phyloP scores from a whole-genome alignment of 1,139 yeast genomes.

The Nakaseomyces uthaithaninus region DNA sequence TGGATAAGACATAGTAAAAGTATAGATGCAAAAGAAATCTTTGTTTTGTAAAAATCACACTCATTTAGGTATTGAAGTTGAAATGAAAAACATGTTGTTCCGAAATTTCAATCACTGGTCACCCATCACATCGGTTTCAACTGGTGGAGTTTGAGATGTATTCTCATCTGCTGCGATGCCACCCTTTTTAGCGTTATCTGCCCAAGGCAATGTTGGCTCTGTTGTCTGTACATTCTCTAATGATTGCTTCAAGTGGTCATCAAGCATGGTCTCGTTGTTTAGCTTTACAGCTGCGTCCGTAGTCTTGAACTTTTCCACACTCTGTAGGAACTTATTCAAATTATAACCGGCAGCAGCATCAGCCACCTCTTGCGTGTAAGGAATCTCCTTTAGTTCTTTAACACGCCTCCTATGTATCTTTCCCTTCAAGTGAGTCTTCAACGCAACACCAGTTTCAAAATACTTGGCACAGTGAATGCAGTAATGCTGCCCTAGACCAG shows the following conservation, averaged over 20 bases:
- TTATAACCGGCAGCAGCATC: constrained; percentile 85
- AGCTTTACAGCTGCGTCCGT: constrained; percentile 26
- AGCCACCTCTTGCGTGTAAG: constrained; percentile 81
- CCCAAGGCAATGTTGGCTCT: constrained; percentile 31
- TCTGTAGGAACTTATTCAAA: constrained; percentile 53
- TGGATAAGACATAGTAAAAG: too few relatives aligned
- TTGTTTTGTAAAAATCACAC: too few relatives aligned
- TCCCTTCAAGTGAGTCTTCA: constrained; percentile 62
- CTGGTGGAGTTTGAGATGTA: not conserved
- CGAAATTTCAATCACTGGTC: too few relatives aligned
- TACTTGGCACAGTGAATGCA: constrained; percentile 93
- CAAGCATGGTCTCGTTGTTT: constrained; percentile 24
- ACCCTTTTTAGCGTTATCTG: constrained; percentile 13
- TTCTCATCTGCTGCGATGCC: constrained; percentile 6
- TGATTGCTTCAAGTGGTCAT: constrained; percentile 23
- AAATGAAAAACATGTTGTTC: too few relatives aligned
- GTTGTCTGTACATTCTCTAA: constrained; percentile 27
- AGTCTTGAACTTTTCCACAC: constrained; percentile 49
- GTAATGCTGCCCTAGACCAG: constrained; percentile 91
- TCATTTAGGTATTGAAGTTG: too few relatives aligned
- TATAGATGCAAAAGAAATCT: too few relatives aligned
- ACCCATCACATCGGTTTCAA: not conserved
- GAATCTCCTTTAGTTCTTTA: constrained; percentile 63
- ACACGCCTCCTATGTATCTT: constrained; percentile 84
- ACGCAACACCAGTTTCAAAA: constrained; percentile 68